Base-by-base conservation (phyloP, 805 yeast genomes). In the Saccharomycopsis babjevae region DNA sequence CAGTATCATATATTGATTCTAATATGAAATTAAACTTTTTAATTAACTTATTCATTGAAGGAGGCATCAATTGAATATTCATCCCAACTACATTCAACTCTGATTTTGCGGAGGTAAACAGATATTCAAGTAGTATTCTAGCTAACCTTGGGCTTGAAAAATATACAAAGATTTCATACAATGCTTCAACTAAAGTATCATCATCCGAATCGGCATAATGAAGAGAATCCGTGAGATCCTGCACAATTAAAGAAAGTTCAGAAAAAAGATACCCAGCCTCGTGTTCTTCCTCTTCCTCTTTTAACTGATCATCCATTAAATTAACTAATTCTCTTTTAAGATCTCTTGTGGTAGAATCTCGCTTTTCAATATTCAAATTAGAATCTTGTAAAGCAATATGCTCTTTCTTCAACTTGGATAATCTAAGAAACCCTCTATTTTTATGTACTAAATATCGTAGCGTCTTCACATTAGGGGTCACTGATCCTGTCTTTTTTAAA, bases 361-460 rank as follows among this genome's bases (percentile, higher is more conserved):
- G 50, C 25, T 54, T 36, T 18, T 50, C 30, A 54, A 18, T 32
- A 46, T 46, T 5, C 16, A 11, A 16, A 22, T 22, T 25, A 6
- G 52, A 25, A 15, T 72, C 64, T 76, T 65, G 5, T 42, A n/a
- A 56, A 18, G 13, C 20, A 16, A 11, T 10, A 13, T 62, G 22
- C 20, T 67, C 68, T 6, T 66, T 58, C 13, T 71, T 65, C 11
- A 79, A 65, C 58, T 71, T 70, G 36, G 78, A 75, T 32, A 88
- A 78, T 63, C 83, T 80, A 38, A 89, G 77, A 66, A 89, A 78
- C 0, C 96, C 97, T 61, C 96, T 75, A 69, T 93, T 94, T 65
- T 97, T 79, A 69, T 84, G 83, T 1, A 87, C 86, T 66, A 94
- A 75, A 68, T 88, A 91, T 58, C 96, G 79, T 39, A 94, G 75